A percentile compares a stretch with the other conserved stretches of the same genome.
phyloP scores from a whole-genome alignment of 2,329 filamentous ascomycete genomes.

The Colletotrichum tamarilloi region DNA sequence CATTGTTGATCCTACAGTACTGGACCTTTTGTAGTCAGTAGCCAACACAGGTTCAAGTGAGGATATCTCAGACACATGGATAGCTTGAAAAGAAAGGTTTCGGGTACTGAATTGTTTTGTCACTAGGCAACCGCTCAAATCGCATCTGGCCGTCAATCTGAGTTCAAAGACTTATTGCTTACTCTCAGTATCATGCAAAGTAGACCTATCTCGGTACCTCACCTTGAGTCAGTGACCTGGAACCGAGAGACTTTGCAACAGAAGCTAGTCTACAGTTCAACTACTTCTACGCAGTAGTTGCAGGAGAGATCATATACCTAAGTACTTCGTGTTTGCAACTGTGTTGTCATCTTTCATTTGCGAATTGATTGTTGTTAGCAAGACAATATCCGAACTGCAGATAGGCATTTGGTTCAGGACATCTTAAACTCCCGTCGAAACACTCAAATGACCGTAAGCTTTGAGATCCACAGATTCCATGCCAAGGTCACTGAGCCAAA shows the following conservation, averaged over 20 bases:
- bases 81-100: background rate
- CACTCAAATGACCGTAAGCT: background rate
- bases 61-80: no score
- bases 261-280: background rate
- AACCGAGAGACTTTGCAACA: background rate
- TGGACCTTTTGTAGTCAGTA: no score
- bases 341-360: background rate
- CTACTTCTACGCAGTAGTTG: background rate
- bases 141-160: no score
- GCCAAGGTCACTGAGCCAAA: no score
- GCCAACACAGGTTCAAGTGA: background rate
- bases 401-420: background rate
- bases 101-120: background rate
- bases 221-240: background rate
- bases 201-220: background rate
- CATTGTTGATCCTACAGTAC: background rate
- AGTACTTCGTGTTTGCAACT: background rate
- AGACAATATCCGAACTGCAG: background rate
- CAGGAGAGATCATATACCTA: background rate
- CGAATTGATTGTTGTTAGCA: background rate
- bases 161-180: no score
- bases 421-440: background rate
- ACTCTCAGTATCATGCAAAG: background rate
- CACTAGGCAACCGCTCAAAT: background rate
- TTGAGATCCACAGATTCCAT: no score